phyloP scores from a whole-genome alignment of 805 yeast species.

The Maudiozyma serrabonitensis region DNA sequence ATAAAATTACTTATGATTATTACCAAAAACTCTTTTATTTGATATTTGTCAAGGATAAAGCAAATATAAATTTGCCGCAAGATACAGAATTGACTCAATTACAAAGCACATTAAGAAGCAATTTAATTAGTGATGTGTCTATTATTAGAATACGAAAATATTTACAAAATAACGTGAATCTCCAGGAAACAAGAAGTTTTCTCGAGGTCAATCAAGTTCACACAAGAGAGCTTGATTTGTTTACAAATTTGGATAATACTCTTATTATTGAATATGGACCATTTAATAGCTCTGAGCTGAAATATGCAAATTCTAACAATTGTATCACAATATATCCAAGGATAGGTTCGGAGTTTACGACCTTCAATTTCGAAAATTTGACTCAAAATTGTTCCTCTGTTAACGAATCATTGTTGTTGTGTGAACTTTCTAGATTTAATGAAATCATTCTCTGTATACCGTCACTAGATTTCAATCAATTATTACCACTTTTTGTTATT shows the following conservation, averaged over 20 bases:
- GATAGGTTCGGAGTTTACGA: background rate
- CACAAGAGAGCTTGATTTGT: background rate
- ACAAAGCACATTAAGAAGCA: background rate
- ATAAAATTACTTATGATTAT: background rate
- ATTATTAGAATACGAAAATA: background rate
- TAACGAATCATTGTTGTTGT: background rate
- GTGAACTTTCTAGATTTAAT: background rate
- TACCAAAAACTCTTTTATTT: slow-evolving; percentile 1
- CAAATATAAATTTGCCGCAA: background rate
- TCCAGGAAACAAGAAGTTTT: background rate
- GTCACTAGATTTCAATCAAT: background rate
- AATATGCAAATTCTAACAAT: background rate
- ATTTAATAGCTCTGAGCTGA: background rate
- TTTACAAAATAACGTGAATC: background rate
- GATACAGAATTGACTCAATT: background rate
- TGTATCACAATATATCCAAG: no score
- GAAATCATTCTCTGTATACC: background rate
- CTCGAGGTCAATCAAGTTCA: background rate
- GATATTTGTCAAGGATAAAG: background rate
- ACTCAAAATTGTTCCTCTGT: background rate
- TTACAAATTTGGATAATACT: background rate
- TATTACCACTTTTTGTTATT: slow-evolving; percentile 1
- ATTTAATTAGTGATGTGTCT: background rate
- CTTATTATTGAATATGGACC: background rate
- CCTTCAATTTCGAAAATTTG: background rate